Evolutionary conservation across 306 rosid species (phyloP).

Genomic region (Calophaca sinica): DNA sequence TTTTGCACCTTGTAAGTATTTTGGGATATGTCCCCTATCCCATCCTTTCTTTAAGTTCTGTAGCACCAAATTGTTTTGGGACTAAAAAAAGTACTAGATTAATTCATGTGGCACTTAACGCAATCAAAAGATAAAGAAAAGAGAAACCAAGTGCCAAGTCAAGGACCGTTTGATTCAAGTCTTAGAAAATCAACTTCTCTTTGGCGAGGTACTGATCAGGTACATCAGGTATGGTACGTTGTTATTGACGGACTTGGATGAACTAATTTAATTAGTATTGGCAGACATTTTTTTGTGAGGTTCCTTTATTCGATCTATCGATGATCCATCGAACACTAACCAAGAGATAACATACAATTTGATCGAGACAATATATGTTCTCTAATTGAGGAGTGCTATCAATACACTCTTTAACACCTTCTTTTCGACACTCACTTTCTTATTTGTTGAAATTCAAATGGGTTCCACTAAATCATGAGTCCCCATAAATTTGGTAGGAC

Average conservation of each 20-base stretch:
- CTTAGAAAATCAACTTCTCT: conserved; percentile 21
- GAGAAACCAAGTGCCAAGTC: conserved; percentile 42
- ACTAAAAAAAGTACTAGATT: conserved; percentile 37
- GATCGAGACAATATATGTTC: conserved; percentile 25
- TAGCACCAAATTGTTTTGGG: conserved; percentile 47
- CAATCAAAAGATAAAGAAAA: conserved; percentile 34
- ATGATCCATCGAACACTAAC: conserved; percentile 14
- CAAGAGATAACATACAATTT: conserved; percentile 39
- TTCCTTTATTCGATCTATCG: conserved; percentile 42
- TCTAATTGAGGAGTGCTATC: background rate
- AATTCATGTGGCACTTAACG: conserved; percentile 46
- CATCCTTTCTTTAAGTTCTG: conserved; percentile 49
- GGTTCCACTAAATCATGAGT: too few species aligned
- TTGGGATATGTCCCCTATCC: conserved; percentile 57
- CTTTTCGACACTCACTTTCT: too few species aligned
- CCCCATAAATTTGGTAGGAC: too few species aligned
- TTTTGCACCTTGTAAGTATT: conserved; percentile 45
- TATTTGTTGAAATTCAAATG: too few species aligned
- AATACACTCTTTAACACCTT: too few species aligned
- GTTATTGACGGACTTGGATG: background rate
- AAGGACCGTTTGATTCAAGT: conserved; percentile 42
- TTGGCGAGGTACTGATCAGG: conserved; percentile 31
- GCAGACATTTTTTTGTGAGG: conserved; percentile 3
- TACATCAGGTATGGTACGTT: conserved; percentile 33
- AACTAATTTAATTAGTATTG: background rate